These are phyloP conservation scores for Malus domestica DNA, from an alignment of 306 rosid species.

Conservation along the genomic window DNA sequence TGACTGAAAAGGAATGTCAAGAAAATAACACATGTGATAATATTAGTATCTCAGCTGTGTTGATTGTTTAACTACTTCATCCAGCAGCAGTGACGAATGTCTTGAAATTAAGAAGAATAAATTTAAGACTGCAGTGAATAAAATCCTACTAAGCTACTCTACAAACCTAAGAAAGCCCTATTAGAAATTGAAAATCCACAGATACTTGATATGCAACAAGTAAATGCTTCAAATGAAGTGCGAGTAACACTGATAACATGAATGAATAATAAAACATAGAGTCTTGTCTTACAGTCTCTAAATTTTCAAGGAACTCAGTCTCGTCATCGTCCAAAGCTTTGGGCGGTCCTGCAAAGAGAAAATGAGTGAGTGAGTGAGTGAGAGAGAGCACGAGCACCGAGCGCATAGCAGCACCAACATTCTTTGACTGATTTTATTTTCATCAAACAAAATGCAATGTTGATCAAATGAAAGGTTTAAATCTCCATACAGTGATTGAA, in stretches of 20 bases:
- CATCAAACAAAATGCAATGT: neutral
- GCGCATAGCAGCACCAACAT: neutral
- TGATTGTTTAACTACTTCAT: neutral
- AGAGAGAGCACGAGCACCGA: neutral
- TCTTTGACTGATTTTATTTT: neutral
- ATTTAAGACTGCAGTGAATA: neutral
- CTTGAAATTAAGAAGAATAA: neutral
- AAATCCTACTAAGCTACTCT: neutral
- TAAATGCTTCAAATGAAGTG: neutral
- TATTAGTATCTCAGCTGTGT: neutral
- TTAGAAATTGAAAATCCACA: neutral
- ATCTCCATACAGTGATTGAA: neutral
- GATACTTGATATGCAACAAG: neutral
- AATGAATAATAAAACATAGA: neutral
- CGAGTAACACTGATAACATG: neutral
- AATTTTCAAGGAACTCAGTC: conserved; percentile 80
- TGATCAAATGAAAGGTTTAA: neutral
- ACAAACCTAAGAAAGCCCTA: neutral
- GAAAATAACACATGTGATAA: neutral
- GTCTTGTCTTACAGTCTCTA: conserved; percentile 41
- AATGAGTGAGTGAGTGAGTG: neutral
- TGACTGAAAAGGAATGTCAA: conserved; percentile 31
- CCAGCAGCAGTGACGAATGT: neutral
- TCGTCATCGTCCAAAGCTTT: conserved; percentile 96
- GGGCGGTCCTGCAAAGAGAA: conserved; percentile 65